Conservation (phyloP, 306 rosid genomes). For the Hippophae tibetana region DNA sequence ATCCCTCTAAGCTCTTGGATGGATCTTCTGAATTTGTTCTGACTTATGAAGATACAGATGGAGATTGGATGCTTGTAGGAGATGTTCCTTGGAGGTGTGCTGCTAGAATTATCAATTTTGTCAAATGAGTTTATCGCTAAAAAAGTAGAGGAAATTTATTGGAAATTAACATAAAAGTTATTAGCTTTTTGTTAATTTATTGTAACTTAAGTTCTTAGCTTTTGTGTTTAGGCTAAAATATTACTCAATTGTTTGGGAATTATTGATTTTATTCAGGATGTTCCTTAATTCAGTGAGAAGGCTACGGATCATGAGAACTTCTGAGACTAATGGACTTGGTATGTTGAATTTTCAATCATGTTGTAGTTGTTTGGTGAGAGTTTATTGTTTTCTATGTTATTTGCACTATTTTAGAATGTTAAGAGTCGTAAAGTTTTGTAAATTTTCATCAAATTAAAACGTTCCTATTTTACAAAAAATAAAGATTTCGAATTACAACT, state of each 20-base stretch:
- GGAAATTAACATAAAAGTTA: too few species aligned
- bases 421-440: too few species aligned
- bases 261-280: slow-evolving; percentile 34
- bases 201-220: too few species aligned
- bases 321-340: slow-evolving; percentile 69
- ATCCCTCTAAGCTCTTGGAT: slow-evolving; percentile 48
- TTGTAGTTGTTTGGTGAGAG: slow-evolving; percentile 1
- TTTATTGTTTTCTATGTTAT: not conserved
- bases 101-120: not conserved
- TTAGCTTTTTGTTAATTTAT: too few species aligned
- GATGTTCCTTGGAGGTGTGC: slow-evolving; percentile 72
- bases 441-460: too few species aligned
- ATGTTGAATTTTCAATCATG: slow-evolving; percentile 6
- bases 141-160: too few species aligned
- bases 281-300: slow-evolving; percentile 56
- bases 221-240: too few species aligned
- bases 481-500: not conserved
- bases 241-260: too few species aligned
- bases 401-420: too few species aligned
- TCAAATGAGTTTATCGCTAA: too few species aligned
- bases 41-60: slow-evolving; percentile 64
- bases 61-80: slow-evolving; percentile 75
- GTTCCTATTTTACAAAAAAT: too few species aligned
- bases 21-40: slow-evolving; percentile 64
- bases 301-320: slow-evolving; percentile 68